Percentiles rank a stretch among this genome's conserved stretches.
Evolutionary conservation across 2,329 filamentous ascomycete species (phyloP).

Genomic region (Pseudocercospora musae): DNA sequence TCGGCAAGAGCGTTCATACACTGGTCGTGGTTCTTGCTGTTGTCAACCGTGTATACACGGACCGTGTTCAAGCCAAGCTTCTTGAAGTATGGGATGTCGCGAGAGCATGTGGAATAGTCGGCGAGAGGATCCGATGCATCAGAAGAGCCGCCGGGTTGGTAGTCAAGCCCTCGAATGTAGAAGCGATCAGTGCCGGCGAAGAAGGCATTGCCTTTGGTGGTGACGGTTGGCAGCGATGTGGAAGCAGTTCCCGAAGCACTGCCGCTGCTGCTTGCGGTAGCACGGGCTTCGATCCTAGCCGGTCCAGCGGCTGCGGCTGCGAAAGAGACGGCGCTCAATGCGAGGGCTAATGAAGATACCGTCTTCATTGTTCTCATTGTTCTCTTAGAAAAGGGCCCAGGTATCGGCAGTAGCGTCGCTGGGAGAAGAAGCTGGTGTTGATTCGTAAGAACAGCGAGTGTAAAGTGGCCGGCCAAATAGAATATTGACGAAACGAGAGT

Average conservation of each 20-base stretch:
- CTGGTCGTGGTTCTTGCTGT: conserved; percentile 70
- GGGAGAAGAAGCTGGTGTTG: neutral
- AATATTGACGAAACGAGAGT: neutral
- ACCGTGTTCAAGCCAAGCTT: conserved; percentile 83
- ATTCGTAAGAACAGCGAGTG: conserved; percentile 2
- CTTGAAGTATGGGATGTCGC: conserved; percentile 77
- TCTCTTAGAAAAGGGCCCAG: neutral
- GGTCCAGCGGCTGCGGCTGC: conserved; percentile 45
- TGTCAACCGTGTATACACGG: conserved; percentile 91
- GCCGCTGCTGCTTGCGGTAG: conserved; percentile 12
- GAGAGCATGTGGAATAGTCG: conserved; percentile 65
- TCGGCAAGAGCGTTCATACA: conserved; percentile 79
- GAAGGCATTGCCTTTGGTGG: conserved; percentile 63
- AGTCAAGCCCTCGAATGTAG: conserved; percentile 59
- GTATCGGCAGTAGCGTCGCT: too few relatives aligned
- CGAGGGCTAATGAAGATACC: conserved; percentile 30
- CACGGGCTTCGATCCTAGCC: conserved; percentile 32
- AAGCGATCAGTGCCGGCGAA: conserved; percentile 59
- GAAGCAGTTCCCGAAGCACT: conserved; percentile 39
- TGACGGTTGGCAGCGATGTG: conserved; percentile 51
- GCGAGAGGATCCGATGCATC: conserved; percentile 69
- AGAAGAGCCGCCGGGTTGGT: conserved; percentile 54
- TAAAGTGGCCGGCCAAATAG: neutral
- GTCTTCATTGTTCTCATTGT: conserved; percentile 9
- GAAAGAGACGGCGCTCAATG: conserved; percentile 44